Base-by-base conservation (phyloP, 1,139 yeast species). In the Trichomonascaceae sp. region DNA sequence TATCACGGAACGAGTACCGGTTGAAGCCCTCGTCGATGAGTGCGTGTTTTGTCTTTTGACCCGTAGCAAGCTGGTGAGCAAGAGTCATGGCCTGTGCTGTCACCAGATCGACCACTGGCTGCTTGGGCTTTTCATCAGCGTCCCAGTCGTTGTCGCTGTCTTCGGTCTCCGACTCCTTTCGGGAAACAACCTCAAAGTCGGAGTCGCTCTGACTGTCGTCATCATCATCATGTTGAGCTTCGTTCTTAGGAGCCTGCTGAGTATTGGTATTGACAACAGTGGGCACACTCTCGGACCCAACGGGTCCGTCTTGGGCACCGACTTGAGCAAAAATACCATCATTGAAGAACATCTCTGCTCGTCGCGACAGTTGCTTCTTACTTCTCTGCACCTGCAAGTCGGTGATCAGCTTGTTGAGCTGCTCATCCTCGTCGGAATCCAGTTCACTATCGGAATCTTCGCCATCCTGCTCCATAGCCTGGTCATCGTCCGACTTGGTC, bases 31-130 rank as follows among this genome's bases (percentile, higher is more conserved):
- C 97, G 48, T 85, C 87, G 16, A 82, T 65, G 40, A 89, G 64
- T 48, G 87, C 93, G 48, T 81, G 76, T 56, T 78, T 85, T 35
- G 76, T 72, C 62, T 68, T 80, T 49, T 81, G 85, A 3, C 96
- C 95, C 23, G 84, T 60, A 0, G 98, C 98, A 32, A 92, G 68
- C 58, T 89, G 87, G 54, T 92, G 99, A 0, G 98, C 98, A 50
- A 89, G 65, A 0, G 98, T 89, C 98, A 92, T 92, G 4, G 96
- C 96, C 56, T 85, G 93, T 1, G 81, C 93, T 2, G 96, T 85
- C 16, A 92, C 93, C 42, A 87, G 65, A 42, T 84, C 94, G 30
- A 84, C 57, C 27, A 62, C 38, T 22, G 50, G 59, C 27, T 62
- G 63, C 32, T 59, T 57, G 3, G 56, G 57, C 30, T 54, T 50